Base-by-base conservation (phyloP, 257 asterid genomes). In the Solanum arcanum region DNA sequence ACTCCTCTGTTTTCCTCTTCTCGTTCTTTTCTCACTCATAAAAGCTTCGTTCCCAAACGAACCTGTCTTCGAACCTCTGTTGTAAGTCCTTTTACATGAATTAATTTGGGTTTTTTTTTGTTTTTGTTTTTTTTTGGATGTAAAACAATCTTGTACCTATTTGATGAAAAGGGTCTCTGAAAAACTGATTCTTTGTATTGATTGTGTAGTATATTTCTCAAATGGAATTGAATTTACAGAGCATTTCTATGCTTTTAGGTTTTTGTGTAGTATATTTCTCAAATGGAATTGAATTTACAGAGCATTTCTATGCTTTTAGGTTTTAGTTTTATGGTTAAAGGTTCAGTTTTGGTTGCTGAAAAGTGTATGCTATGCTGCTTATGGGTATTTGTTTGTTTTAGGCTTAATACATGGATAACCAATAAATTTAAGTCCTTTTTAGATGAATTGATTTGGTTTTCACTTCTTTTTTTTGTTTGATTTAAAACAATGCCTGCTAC, bases 51-150 rank as follows among this genome's bases (percentile, higher is more conserved):
- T 64, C 46, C 92, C 42, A 84, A 83, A 59, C 90, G 91, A 12
- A 83, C 9, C 86, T 29, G 29, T 37, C 87, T 88, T 59, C 87
- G 92, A 20, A 86, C 86, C 91, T 88, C 39, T 88, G 73, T 92
- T 88, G 98, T 94, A 91, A 81, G 93, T 59, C 14, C 69, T 39
- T 56, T 87, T 23, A 41, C 16, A 29, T 25, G 86, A 37, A n/a
- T 74, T 68, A 3, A 68, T n/a, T 49, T 64, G 42, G 31, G 5
- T 21, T 18, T 12, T 3, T 9, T 23, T 2, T 6, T 25, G 35
- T 33, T 35, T 64, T 3, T 13, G 35, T 8, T n/a, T 4, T 18
- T 18, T 39, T 12, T 14, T 60, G 42, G 3, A 62, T 14, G 27
- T 20, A 44, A 44, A 85, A 46, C 18, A 18, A 29, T 64, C 37